Conservation (phyloP, 441 rosid genomes). For the Cnidoscolus chayamansa region DNA sequence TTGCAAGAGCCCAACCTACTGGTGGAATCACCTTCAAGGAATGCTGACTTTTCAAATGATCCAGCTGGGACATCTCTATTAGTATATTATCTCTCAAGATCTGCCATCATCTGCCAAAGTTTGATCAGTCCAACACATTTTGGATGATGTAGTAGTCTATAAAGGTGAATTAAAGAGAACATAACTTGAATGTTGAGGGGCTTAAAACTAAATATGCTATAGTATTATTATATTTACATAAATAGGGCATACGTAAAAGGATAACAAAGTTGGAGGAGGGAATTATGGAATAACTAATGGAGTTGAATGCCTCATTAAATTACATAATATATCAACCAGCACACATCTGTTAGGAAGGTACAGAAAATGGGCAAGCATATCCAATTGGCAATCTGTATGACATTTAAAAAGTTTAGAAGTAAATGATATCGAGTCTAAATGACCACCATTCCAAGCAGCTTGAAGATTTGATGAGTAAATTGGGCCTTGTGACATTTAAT, state of each 20-base stretch:
- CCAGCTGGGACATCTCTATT: conserved; percentile 50
- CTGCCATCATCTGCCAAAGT: conserved; percentile 96
- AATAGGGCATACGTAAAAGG: neutral
- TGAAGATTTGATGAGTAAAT: conserved; percentile 1
- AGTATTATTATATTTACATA: neutral
- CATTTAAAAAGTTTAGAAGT: neutral
- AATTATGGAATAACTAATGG: neutral
- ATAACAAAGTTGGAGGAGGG: neutral
- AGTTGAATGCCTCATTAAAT: neutral
- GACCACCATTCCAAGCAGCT: neutral
- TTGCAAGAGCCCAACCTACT: conserved; percentile 90
- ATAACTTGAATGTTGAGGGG: neutral
- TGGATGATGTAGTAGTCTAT: conserved; percentile 24
- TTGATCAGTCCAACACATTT: conserved; percentile 68
- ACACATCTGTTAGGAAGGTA: neutral
- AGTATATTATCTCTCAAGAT: conserved; percentile 55
- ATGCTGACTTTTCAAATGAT: conserved; percentile 38
- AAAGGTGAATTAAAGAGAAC: conserved; percentile 8
- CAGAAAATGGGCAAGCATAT: neutral
- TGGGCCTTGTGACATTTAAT: neutral
- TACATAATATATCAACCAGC: neutral
- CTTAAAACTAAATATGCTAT: neutral
- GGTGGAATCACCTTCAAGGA: conserved; percentile 56
- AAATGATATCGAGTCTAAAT: neutral
- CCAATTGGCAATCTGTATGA: neutral